phyloP scores from a whole-genome alignment of 2,329 filamentous ascomycete genomes.

The Neonectria ditissima region DNA sequence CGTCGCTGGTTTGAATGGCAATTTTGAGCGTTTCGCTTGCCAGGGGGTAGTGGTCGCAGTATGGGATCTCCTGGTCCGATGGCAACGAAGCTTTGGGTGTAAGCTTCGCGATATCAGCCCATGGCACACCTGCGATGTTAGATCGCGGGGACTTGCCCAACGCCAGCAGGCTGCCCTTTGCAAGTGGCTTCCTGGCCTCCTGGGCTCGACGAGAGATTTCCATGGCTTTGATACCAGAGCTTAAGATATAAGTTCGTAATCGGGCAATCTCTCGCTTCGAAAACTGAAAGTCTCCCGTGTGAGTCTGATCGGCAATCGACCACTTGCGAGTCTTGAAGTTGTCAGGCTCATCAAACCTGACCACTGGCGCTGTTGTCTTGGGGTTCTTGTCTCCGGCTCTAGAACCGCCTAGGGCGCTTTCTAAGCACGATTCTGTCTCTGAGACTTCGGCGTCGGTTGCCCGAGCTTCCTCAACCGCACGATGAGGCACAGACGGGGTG shows the following conservation, averaged over 20 bases:
- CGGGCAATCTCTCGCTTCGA: constrained; percentile 82
- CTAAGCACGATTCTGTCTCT: constrained; percentile 53
- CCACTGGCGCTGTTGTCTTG: constrained; percentile 48
- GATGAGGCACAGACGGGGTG: constrained; percentile 53
- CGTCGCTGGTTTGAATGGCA: constrained; percentile 60
- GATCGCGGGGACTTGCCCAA: constrained; percentile 39
- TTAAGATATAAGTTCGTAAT: constrained; percentile 80
- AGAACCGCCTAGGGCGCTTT: constrained; percentile 45
- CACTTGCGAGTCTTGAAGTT: constrained; percentile 57
- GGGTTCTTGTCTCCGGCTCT: constrained; percentile 52
- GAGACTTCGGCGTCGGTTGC: constrained; percentile 51
- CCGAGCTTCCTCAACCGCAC: constrained; percentile 34
- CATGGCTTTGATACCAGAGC: constrained; percentile 89
- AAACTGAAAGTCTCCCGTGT: constrained; percentile 54
- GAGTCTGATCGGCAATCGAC: constrained; percentile 61
- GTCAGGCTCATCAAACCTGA: constrained; percentile 39
- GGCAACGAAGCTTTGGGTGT: constrained; percentile 50
- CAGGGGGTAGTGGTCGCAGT: constrained; percentile 61
- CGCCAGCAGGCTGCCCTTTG: constrained; percentile 31
- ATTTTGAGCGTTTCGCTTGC: constrained; percentile 64
- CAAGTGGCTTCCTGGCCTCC: constrained; percentile 54
- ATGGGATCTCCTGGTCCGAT: constrained; percentile 52
- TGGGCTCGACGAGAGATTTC: constrained; percentile 79
- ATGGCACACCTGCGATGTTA: constrained; percentile 46
- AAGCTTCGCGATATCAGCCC: constrained; percentile 59